Evolutionary conservation across 495 filamentous ascomycete genomes (phyloP), one percentile per base, ranked within the genome.

Genomic region (Trichoderma virens): DNA sequence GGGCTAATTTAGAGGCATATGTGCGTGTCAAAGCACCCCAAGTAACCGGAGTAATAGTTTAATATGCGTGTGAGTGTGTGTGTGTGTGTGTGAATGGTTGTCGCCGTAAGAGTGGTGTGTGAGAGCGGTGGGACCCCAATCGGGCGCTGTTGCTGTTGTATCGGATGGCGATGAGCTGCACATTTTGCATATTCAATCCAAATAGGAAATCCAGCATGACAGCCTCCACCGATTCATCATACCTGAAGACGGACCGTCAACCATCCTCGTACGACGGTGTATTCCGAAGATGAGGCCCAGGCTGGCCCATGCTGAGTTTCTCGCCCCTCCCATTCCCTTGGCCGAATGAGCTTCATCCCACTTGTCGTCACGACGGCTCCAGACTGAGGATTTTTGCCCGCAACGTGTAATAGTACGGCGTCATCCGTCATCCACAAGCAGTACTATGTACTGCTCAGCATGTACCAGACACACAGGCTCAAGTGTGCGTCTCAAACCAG

Each of bases 151-250:
- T 11, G 25, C 51, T 27, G 51, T 56, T 56, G 51, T 30, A 56
- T 56, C 25, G 51, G 51, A 56, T 56, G 51, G 51, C 51, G 51
- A 56, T 56, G 51, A 47, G 23, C 51, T 56, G 51, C 51, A 56
- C 51, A 16, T 28, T 27, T 7, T 56, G 51, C 51, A 56, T 56
- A 56, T 56, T 56, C 51, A 16, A 56, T 56, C 51, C 51, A 56
- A 56, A 56, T 56, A 56, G 51, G 51, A 56, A 56, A 56, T 56
- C 51, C 23, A 56, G 16, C 25, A 30, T 56, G 51, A 30, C 51
- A 3, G 51, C 51, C 23, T 56, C 51, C 51, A 30, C 51, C 27
- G 13, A 5, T 6, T 56, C 51, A 28, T 56, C 51, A 56, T 56
- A 56, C 51, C 51, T 56, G 51, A n/a, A 56, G 51, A 56, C 51